Conservation (phyloP, 2,329 filamentous ascomycete genomes). For the Orbilia blumenaviensis region DNA sequence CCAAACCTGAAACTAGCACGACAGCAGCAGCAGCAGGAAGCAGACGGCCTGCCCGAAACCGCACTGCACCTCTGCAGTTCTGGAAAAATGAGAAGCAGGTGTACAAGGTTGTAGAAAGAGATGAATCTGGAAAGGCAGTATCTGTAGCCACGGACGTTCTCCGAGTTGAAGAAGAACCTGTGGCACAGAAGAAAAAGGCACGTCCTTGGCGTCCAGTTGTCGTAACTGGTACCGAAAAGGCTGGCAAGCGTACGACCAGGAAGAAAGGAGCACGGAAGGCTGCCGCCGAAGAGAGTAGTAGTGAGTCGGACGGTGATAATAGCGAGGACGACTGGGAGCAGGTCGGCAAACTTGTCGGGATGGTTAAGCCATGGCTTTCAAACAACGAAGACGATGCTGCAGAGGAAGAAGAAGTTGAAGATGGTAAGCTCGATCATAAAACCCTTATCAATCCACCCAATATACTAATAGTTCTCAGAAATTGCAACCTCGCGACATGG, state of each 20-base stretch:
- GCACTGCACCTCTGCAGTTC: slow-evolving; percentile 79
- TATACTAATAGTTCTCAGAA: slow-evolving; percentile 24
- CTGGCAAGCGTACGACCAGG: slow-evolving; percentile 14
- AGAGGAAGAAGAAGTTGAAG: slow-evolving; percentile 43
- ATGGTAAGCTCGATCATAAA: slow-evolving; percentile 53
- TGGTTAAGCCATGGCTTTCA: slow-evolving; percentile 40
- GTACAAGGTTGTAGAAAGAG: slow-evolving; percentile 68
- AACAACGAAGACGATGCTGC: slow-evolving; percentile 9
- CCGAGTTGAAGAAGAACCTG: slow-evolving; percentile 33
- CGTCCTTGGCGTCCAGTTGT: slow-evolving; percentile 2
- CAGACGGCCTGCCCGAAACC: slow-evolving; percentile 72
- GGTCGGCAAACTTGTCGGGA: slow-evolving; percentile 55
- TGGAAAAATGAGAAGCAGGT: slow-evolving; percentile 86
- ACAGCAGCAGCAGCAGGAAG: slow-evolving; percentile 22
- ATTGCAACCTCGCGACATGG: slow-evolving; percentile 44
- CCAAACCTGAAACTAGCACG: slow-evolving; percentile 10
- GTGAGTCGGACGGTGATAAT: slow-evolving; percentile 55
- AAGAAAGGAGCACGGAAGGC: background rate
- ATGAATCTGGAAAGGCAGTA: slow-evolving; percentile 25
- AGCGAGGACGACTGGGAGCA: slow-evolving; percentile 60
- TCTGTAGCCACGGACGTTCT: slow-evolving; percentile 19
- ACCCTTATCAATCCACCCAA: slow-evolving; percentile 22
- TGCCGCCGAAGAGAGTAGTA: slow-evolving; percentile 56
- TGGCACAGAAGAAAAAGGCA: slow-evolving; percentile 7
- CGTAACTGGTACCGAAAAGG: background rate